Percentiles rank a stretch among this genome's conserved stretches.
phyloP scores from a whole-genome alignment of 1,284 basidiomycete genomes.

The Phylloporus sp. region DNA sequence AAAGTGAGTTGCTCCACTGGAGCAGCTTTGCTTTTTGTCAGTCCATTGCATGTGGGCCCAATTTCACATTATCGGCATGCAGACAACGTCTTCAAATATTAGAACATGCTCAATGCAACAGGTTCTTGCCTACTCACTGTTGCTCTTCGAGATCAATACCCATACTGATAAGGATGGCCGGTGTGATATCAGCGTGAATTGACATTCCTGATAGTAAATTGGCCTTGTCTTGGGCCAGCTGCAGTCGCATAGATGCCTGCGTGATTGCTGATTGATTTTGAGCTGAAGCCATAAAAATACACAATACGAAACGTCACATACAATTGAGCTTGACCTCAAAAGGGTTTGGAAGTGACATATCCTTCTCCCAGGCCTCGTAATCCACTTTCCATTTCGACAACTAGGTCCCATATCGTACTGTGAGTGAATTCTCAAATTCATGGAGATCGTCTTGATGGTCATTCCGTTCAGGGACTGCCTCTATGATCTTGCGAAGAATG shows the following conservation, averaged over 20 bases:
- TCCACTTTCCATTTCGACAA: not conserved
- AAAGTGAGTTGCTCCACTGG: not conserved
- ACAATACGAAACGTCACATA: not conserved
- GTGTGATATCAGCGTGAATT: not conserved
- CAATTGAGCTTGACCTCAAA: conserved; percentile 5
- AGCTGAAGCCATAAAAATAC: not conserved
- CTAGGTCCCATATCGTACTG: not conserved
- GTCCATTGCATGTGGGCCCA: conserved; percentile 8
- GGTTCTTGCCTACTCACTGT: conserved; percentile 5
- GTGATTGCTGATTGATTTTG: not conserved
- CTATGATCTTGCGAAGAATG: conserved; percentile 7
- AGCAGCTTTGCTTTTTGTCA: conserved; percentile 10
- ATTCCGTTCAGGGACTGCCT: conserved; percentile 5
- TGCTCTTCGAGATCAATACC: conserved; percentile 12
- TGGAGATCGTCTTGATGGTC: conserved; percentile 1
- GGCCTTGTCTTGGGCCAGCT: not conserved
- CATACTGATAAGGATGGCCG: conserved; percentile 1
- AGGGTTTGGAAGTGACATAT: conserved; percentile 1
- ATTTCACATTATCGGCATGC: not conserved
- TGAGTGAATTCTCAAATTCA: not conserved
- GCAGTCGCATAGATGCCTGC: conserved; percentile 2
- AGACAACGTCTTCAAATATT: not conserved
- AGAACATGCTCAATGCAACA: not conserved
- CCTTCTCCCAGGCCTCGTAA: conserved; percentile 1
- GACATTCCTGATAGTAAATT: not conserved